Evolutionary conservation across 2,329 filamentous ascomycete species (phyloP).

Genomic region (Colletotrichum sublineola): DNA sequence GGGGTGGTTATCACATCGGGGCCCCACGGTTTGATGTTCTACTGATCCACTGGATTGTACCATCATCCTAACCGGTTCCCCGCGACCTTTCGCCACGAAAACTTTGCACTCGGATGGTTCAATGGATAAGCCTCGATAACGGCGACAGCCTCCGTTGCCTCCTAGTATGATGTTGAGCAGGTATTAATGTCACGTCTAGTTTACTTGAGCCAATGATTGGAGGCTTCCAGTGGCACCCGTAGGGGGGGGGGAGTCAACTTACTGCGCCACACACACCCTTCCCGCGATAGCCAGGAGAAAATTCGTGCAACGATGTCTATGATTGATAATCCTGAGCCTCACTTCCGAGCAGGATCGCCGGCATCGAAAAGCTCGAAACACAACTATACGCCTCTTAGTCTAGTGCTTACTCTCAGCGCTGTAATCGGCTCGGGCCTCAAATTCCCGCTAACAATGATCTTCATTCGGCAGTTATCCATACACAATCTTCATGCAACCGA

Average conservation of each 20-base stretch:
- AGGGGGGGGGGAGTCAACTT: too few relatives aligned
- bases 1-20: neutral
- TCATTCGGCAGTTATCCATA: conserved; percentile 6
- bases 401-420: neutral
- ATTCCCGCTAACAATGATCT: conserved; percentile 10
- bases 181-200: neutral
- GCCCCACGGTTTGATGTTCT: neutral
- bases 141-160: too few relatives aligned
- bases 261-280: conserved; percentile 6
- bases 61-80: neutral
- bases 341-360: too few relatives aligned
- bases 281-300: too few relatives aligned
- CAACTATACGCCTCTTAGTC: neutral
- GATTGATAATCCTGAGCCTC: neutral
- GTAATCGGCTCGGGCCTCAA: neutral
- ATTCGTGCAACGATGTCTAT: neutral
- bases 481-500: neutral
- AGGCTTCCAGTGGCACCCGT: neutral
- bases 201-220: neutral
- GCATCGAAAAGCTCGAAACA: neutral
- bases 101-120: neutral
- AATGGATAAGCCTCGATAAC: neutral
- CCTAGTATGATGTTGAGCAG: neutral
- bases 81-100: conserved; percentile 15
- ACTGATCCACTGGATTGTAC: neutral